Base-by-base conservation (phyloP, 495 filamentous ascomycete genomes). In the Hamigera avellanea region DNA sequence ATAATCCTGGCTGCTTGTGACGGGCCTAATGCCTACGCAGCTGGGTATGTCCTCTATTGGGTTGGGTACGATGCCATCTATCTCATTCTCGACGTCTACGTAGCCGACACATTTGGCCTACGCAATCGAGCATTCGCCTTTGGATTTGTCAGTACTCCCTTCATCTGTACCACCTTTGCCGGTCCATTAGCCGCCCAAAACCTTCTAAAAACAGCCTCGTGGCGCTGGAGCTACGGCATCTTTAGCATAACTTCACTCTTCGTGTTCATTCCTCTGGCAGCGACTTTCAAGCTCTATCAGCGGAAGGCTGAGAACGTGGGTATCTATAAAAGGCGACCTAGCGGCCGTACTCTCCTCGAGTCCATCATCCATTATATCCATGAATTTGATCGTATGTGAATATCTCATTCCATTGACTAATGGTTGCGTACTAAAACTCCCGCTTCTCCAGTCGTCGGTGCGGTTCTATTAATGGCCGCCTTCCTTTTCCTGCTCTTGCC, bases 401-500 rank as follows among this genome's bases (percentile, higher is more conserved):
- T 8, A 10, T 27, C 15, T 16, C 19, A 14, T 16, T 17, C 14
- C 21, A 16, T 8, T 2, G 26, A 35, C 17, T 33, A 2, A 42
- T 36, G 14, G 14, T 38, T 2, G 15, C 34, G 13, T 26, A 26
- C 7, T 26, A 12, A 7, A 7, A 7, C 25, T 12, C 25, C 25
- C 12, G 12, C 49, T 54, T 25, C 19, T 43, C 5, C 30, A 57
- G 51, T 67, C 3, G 34, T 75, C n/a, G 80, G 80, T 13, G 57
- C 75, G 3, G 42, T 80, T 13, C 51, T 85, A 3, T 53, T 81
- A 2, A 66, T 64, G 34, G 59, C 51, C 8, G 77, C 75, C n/a
- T 61, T 83, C 41, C 61, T 72, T 1, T 53, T 83, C 17, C 70
- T 85, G 43, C 67, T 83, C 5, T 61, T 82, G 0, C 75, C 80